phyloP scores from a whole-genome alignment of 768 basidiomycete species.

The Trichaptum fuscoviolaceum region DNA sequence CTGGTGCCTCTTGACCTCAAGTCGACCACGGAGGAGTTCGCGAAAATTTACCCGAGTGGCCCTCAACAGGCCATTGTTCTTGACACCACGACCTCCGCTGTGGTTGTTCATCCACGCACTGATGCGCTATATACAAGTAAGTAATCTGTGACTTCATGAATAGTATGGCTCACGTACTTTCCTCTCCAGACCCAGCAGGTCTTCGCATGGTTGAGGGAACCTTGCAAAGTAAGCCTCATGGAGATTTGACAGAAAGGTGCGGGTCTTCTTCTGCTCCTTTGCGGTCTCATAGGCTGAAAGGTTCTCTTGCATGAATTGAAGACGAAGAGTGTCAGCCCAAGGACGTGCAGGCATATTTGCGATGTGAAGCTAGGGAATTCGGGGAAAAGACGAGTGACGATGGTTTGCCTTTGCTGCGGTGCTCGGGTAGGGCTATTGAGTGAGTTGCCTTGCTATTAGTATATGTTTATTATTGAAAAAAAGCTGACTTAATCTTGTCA shows the following conservation, averaged over 20 bases:
- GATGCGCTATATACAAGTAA: neutral
- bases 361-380: neutral
- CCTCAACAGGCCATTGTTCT: neutral
- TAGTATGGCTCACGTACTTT: neutral
- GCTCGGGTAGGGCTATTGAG: no score
- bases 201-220: neutral
- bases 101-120: neutral
- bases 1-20: neutral
- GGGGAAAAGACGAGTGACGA: no score
- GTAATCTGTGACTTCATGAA: neutral
- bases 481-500: neutral
- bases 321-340: neutral
- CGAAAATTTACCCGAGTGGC: neutral
- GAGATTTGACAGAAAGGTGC: neutral
- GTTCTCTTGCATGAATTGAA: neutral
- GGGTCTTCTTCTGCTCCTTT: neutral
- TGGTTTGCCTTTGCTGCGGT: no score
- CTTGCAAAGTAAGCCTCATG: neutral
- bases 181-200: neutral
- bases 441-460: neutral
- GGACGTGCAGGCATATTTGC: neutral
- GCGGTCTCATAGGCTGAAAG: neutral
- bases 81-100: neutral
- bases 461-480: neutral
- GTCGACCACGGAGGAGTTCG: neutral